Base-by-base conservation (phyloP, 163 green algal species). In the Chlorella variabilis region DNA sequence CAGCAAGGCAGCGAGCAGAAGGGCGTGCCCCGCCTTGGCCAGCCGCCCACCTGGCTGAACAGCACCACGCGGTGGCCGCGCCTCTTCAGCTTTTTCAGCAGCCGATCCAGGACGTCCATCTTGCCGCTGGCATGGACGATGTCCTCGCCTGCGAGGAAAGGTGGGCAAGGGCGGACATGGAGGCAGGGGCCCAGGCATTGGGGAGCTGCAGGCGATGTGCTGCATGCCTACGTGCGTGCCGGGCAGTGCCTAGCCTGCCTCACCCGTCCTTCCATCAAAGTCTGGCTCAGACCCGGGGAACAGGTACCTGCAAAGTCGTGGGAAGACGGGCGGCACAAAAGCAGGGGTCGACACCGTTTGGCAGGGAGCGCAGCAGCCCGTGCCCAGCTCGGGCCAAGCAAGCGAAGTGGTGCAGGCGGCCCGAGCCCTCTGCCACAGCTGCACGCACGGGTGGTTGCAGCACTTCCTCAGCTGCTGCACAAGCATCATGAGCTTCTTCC, bases 381-480 rank as follows among this genome's bases (percentile, higher is more conserved):
- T 15, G 9, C 21, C 56, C 6, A 65, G 56, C 56, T 7, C 9
- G 7, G 17, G 56, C 56, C 17, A 65, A n/a, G 25, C 17, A 34
- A n/a, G 56, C 5, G 54, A 9, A 31, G 54, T n/a, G 54, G 15
- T 29, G 54, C 5, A n/a, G 54, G 5, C 54, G 25, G 54, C 54
- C 15, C 54, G 7, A 31, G 63, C 34, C n/a, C n/a, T n/a, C n/a
- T n/a, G n/a, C n/a, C n/a, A n/a, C n/a, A n/a, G n/a, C n/a, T n/a
- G 4, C 27, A 31, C 18, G 21, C 31, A 58, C 31, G 91, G 91
- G 84, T 95, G 91, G 85, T 94, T 92, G 81, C 87, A 90, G 38
- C 77, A 87, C 87, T 94, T 95, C 70, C 90, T 86, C 82, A 95
- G 89, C 89, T 95, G 90, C 82, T 91, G 89, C 13, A 94, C 77